These are phyloP conservation scores for Diaporthe helianthi DNA, from an alignment of 2,329 filamentous ascomycete species.

Conservation along the genomic window DNA sequence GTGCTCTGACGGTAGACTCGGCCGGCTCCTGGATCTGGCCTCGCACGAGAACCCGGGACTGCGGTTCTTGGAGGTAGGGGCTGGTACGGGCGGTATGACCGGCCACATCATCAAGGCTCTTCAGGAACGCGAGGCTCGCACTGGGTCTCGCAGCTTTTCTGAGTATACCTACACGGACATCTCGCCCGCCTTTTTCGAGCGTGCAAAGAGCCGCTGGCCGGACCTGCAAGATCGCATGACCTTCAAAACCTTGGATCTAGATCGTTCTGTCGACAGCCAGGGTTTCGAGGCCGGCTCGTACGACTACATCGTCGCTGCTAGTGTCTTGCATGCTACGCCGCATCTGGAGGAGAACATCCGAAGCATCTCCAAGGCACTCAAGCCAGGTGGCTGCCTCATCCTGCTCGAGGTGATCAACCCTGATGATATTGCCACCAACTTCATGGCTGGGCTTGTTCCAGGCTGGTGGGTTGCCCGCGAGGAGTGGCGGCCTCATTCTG, in stretches of 20 bases:
- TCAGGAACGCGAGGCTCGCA: conserved; percentile 9
- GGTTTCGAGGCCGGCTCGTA: conserved; percentile 44
- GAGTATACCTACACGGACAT: conserved; percentile 31
- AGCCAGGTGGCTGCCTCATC: conserved; percentile 16
- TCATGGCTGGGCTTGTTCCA: conserved; percentile 29
- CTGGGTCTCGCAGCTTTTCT: conserved; percentile 2
- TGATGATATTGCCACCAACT: conserved; percentile 26
- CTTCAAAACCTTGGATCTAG: conserved; percentile 28
- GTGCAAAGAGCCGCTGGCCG: conserved; percentile 19
- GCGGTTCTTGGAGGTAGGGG: conserved; percentile 27
- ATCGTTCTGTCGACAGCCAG: conserved; percentile 35
- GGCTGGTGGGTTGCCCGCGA: conserved; percentile 30
- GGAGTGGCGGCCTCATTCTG: conserved; percentile 23
- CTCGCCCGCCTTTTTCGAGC: conserved; percentile 29
- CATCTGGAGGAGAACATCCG: conserved; percentile 36
- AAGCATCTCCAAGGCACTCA: conserved; percentile 34
- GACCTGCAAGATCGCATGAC: conserved; percentile 26
- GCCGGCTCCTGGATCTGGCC: conserved; percentile 37
- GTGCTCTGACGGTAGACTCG: conserved; percentile 37
- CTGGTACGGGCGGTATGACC: conserved; percentile 25
- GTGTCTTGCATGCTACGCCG: conserved; percentile 27
- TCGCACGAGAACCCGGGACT: conserved; percentile 35
- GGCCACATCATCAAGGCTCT: conserved; percentile 14
- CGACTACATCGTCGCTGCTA: conserved; percentile 39
- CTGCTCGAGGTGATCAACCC: conserved; percentile 29